Base-by-base conservation (phyloP, 257 asterid genomes). In the Verbena officinalis region DNA sequence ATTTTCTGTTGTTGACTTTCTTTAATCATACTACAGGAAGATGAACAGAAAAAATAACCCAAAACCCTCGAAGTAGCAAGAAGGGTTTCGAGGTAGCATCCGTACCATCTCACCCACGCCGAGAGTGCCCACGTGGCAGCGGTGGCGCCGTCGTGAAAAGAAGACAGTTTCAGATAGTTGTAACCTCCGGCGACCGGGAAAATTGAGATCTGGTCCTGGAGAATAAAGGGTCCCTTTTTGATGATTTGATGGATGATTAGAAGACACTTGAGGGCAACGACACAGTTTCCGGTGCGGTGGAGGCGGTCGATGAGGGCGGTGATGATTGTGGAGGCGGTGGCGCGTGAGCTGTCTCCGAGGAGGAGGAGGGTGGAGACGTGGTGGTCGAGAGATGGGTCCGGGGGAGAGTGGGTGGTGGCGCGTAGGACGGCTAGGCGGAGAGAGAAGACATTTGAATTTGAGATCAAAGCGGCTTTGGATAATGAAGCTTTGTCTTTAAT, bases 171-270 rank as follows among this genome's bases (percentile, higher is more conserved):
- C 1, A 91, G 85, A 74, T 86, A 75, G 54, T 89, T 91, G 36
- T 71, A 75, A 0, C 97, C 96, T 39, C 98, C 98, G 71, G 51
- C 10, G 22, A 85, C 38, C 0, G 98, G 98, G 14, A 84, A 81
- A 4, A 83, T 46, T 0, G 96, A 81, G 71, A 91, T 88, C 76
- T 89, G 98, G 27, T 91, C 98, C 23, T 85, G 98, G 20, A 91
- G 84, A 42, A 91, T 89, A 34, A 91, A 91, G 74, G 98, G 88
- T 3, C 98, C 98, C 4, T 90, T 89, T 16, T 81, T 77, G 55
- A 91, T 68, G 56, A 89, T 66, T 72, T 78, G 66, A 82, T 91
- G 98, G 77, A 89, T 60, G 43, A 74, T 42, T 9, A 88, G 50
- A 50, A 88, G 95, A 48, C 96, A 86, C 58, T 91, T 91, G 9